These are phyloP conservation scores for Dichotomopilus funicola DNA, from an alignment of 2,329 filamentous ascomycete genomes.

Conservation along the genomic window DNA sequence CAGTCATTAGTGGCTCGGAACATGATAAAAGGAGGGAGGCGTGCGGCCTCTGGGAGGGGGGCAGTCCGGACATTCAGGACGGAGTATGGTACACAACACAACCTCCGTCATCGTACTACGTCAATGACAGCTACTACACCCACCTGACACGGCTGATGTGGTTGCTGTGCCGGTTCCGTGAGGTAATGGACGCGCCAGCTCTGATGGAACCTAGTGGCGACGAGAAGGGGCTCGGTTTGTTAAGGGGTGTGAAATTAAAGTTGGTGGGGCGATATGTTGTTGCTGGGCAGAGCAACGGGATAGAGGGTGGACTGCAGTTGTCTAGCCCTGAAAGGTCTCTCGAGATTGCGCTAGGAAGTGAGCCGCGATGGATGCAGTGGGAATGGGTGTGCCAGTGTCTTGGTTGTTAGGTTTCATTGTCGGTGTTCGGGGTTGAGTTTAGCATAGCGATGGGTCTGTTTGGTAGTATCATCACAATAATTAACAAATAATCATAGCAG, in stretches of 20 bases:
- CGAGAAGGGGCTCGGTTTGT: not conserved
- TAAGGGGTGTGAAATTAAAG: not conserved
- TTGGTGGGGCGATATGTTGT: slow-evolving; percentile 4
- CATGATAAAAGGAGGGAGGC: not conserved
- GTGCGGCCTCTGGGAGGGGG: not conserved
- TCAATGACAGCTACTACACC: not conserved
- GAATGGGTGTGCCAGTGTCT: slow-evolving; percentile 12
- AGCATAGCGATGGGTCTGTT: too few species aligned
- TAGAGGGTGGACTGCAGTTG: not conserved
- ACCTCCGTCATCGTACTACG: not conserved
- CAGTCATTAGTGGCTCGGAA: not conserved
- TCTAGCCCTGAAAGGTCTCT: slow-evolving; percentile 9
- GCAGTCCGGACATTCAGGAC: not conserved
- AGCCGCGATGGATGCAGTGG: slow-evolving; percentile 11
- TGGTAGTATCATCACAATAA: too few species aligned
- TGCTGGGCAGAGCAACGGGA: not conserved
- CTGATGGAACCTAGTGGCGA: not conserved
- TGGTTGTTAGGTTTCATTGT: not conserved
- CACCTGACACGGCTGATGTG: slow-evolving; percentile 1
- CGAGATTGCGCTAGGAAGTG: slow-evolving; percentile 3
- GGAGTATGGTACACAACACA: slow-evolving; percentile 4
- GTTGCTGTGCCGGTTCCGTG: slow-evolving; percentile 3
- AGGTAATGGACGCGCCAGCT: slow-evolving; percentile 5
- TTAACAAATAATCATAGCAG: too few species aligned
- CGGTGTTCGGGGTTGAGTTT: too few species aligned